Conservation (phyloP, 306 rosid species). For the Prosopis cineraria region DNA sequence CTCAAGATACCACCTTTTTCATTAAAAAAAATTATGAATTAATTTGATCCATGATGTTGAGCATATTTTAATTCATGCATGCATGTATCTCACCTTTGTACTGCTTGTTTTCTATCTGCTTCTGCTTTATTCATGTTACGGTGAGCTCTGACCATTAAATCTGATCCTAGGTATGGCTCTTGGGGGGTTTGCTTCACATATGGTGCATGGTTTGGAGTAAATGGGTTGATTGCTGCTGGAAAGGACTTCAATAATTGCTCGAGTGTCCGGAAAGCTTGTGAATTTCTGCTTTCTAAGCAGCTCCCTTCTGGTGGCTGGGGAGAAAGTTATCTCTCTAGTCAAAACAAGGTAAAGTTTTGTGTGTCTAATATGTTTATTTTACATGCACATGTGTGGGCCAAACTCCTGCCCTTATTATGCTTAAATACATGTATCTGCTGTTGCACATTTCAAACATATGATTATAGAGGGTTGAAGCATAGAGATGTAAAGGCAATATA, state of each 20-base stretch:
- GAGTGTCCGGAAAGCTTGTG: slow-evolving; percentile 71
- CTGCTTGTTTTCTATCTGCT: slow-evolving; percentile 2
- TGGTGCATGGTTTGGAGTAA: slow-evolving; percentile 83
- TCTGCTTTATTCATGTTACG: slow-evolving; percentile 19
- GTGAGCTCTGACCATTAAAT: slow-evolving; percentile 35
- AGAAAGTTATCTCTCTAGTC: slow-evolving; percentile 89
- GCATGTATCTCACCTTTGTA: slow-evolving; percentile 25
- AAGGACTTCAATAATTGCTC: slow-evolving; percentile 58
- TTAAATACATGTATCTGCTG: slow-evolving; percentile 15
- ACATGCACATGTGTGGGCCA: too few relatives aligned
- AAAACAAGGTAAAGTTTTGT: slow-evolving; percentile 65
- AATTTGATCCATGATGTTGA: slow-evolving; percentile 16
- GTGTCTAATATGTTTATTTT: background rate
- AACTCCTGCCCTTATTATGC: background rate
- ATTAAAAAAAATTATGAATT: background rate
- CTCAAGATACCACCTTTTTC: slow-evolving; percentile 18
- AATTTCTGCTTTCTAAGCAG: slow-evolving; percentile 76
- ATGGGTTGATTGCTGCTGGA: slow-evolving; percentile 80
- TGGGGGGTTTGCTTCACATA: slow-evolving; percentile 95
- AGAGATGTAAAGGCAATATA: background rate
- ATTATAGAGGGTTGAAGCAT: slow-evolving; percentile 18
- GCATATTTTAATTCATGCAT: slow-evolving; percentile 15
- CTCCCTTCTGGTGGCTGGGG: slow-evolving; percentile 88
- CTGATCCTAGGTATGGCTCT: slow-evolving; percentile 80
- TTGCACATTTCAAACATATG: slow-evolving; percentile 19